These are phyloP conservation scores for Lentinula boryana DNA, from an alignment of 768 basidiomycete species.

Conservation along the genomic window DNA sequence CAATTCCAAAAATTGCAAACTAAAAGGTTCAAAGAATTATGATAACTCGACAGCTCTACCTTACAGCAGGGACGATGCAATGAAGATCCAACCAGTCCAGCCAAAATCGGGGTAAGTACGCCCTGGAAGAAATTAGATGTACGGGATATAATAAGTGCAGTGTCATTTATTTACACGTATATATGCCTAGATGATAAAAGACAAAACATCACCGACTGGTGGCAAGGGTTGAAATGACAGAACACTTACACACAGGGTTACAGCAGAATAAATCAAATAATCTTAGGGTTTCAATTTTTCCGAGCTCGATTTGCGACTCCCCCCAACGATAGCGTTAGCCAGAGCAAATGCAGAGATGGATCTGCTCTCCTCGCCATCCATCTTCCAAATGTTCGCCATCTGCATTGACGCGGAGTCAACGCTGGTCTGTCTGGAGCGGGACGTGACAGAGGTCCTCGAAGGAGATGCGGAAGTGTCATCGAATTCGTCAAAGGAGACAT, in stretches of 20 bases:
- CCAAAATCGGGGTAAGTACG: not conserved
- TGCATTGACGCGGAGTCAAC: constrained; percentile 17
- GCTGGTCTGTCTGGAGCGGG: constrained; percentile 7
- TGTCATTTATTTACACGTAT: not conserved
- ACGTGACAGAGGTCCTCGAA: not conserved
- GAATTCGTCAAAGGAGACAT: constrained; percentile 58
- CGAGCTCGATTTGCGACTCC: constrained; percentile 33
- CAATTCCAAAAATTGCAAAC: not conserved
- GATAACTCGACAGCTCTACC: not conserved
- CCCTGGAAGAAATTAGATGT: not conserved
- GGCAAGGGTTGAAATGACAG: not conserved
- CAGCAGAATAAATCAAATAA: not conserved
- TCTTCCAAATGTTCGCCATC: constrained; percentile 59
- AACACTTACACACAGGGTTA: constrained; percentile 1
- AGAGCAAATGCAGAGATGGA: constrained; percentile 45
- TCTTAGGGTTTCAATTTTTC: constrained; percentile 20
- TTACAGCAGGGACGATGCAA: not conserved
- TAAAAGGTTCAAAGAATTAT: constrained; percentile 1
- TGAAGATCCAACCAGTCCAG: constrained; percentile 7
- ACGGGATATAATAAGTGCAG: constrained; percentile 2
- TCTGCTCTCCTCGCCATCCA: constrained; percentile 68
- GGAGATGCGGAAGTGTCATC: constrained; percentile 10
- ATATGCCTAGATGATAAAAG: not conserved
- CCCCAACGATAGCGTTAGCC: constrained; percentile 28
- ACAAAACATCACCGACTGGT: no score